Conservation (phyloP, 768 basidiomycete genomes). For the Sutorius australiensis region DNA sequence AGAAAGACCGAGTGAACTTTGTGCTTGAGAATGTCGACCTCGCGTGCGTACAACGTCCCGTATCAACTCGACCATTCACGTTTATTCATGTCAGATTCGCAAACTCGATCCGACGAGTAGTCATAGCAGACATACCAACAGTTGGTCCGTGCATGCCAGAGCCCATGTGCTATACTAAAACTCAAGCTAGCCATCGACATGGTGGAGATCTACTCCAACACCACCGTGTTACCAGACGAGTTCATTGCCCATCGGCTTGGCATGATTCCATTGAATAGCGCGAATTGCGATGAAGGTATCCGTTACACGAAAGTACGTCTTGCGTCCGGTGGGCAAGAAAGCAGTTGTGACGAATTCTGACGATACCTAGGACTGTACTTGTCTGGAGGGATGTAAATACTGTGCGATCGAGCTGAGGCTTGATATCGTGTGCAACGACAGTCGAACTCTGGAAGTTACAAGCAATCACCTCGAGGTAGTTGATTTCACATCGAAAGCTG, state of each 20-base stretch:
- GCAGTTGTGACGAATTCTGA: slow-evolving; percentile 1
- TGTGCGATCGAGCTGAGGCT: slow-evolving; percentile 84
- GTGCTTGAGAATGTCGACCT: slow-evolving; percentile 95
- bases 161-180: slow-evolving; percentile 3
- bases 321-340: background rate
- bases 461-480: slow-evolving; percentile 77
- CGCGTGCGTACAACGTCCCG: slow-evolving; percentile 54
- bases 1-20: slow-evolving; percentile 85
- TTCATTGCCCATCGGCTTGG: slow-evolving; percentile 96
- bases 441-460: slow-evolving; percentile 78
- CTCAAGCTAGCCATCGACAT: slow-evolving; percentile 81
- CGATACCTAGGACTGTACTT: slow-evolving; percentile 78
- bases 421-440: slow-evolving; percentile 70
- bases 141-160: slow-evolving; percentile 59
- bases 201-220: slow-evolving; percentile 89
- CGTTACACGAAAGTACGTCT: slow-evolving; percentile 64
- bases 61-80: background rate
- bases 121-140: slow-evolving; percentile 97
- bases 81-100: slow-evolving; percentile 60
- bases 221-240: slow-evolving; percentile 92
- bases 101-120: slow-evolving; percentile 88
- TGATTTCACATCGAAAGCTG: slow-evolving; percentile 37
- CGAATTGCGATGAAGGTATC: slow-evolving; percentile 86
- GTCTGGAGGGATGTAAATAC: slow-evolving; percentile 74
- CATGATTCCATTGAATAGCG: slow-evolving; percentile 85